Evolutionary conservation across 768 basidiomycete species (phyloP).

Genomic region (Symmetrospora coprosmae): DNA sequence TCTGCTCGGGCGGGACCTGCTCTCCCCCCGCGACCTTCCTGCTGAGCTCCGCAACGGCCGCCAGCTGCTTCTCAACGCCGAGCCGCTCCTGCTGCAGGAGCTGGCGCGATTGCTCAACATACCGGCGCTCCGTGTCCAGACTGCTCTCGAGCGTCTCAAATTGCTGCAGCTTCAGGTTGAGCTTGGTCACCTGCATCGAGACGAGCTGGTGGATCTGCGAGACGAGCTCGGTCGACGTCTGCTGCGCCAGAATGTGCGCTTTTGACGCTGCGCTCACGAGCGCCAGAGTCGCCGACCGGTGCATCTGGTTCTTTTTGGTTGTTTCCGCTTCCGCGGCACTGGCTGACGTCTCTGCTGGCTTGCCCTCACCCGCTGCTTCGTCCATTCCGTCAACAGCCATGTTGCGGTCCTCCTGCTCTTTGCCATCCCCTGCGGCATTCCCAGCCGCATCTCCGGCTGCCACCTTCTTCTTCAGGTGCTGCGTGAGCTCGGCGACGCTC

Average conservation of each 20-base stretch:
- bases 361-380: constrained; percentile 11
- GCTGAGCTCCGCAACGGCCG: constrained; percentile 7
- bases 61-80: constrained; percentile 28
- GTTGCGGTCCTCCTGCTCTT: constrained; percentile 27
- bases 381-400: constrained; percentile 2
- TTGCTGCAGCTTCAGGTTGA: constrained; percentile 85
- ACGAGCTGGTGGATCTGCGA: constrained; percentile 62
- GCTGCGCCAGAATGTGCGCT: constrained; percentile 60
- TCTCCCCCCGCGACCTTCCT: constrained; percentile 7
- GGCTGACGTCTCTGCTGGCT: not conserved
- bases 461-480: constrained; percentile 20
- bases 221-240: constrained; percentile 69
- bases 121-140: constrained; percentile 74
- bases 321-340: constrained; percentile 25
- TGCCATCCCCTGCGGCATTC: constrained; percentile 11
- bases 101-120: constrained; percentile 67
- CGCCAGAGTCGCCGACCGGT: constrained; percentile 70
- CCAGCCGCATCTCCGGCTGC: constrained; percentile 26
- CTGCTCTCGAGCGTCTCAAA: constrained; percentile 88
- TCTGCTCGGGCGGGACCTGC: not conserved
- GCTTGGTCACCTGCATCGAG: constrained; percentile 58
- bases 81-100: constrained; percentile 62
- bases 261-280: constrained; percentile 78
- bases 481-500: constrained; percentile 24
- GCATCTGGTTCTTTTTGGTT: constrained; percentile 37